Conservation (phyloP, 2,329 filamentous ascomycete genomes). For the Fusarium sp. region DNA sequence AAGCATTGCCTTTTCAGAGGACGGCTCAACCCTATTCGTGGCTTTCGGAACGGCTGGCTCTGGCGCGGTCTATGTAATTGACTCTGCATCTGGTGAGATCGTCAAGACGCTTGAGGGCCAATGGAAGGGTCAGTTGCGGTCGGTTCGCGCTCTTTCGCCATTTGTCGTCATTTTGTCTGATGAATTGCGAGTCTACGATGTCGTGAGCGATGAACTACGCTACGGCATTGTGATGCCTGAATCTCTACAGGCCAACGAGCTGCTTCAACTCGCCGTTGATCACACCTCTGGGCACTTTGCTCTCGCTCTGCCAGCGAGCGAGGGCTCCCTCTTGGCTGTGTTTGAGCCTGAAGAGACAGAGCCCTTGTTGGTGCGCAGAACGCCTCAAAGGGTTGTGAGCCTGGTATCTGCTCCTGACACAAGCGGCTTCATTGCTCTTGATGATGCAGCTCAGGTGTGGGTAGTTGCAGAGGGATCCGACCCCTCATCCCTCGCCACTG, state of each 20-base stretch:
- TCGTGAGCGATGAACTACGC: slow-evolving; percentile 80
- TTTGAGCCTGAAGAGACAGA: slow-evolving; percentile 72
- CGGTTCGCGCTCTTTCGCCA: slow-evolving; percentile 77
- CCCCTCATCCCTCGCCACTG: slow-evolving; percentile 62
- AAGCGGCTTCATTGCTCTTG: slow-evolving; percentile 80
- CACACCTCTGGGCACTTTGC: slow-evolving; percentile 73
- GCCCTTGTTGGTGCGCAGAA: slow-evolving; percentile 68
- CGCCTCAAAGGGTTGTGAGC: slow-evolving; percentile 71
- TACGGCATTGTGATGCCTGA: slow-evolving; percentile 71
- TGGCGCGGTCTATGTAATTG: slow-evolving; percentile 79
- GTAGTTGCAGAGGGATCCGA: slow-evolving; percentile 70
- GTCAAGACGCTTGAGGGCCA: slow-evolving; percentile 75
- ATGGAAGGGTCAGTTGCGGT: slow-evolving; percentile 72
- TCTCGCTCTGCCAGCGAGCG: slow-evolving; percentile 63
- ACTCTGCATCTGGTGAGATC: slow-evolving; percentile 75
- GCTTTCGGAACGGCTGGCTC: slow-evolving; percentile 66
- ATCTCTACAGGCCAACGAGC: slow-evolving; percentile 52
- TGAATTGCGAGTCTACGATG: slow-evolving; percentile 82
- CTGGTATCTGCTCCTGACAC: slow-evolving; percentile 73
- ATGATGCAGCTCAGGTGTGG: slow-evolving; percentile 80
- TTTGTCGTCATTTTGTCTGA: slow-evolving; percentile 82
- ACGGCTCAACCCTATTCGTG: slow-evolving; percentile 85
- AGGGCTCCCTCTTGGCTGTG: slow-evolving; percentile 70
- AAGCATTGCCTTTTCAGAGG: slow-evolving; percentile 81
- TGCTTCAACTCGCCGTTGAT: slow-evolving; percentile 80